phyloP scores from a whole-genome alignment of 495 filamentous ascomycete genomes.

The Cladorrhinum samala region DNA sequence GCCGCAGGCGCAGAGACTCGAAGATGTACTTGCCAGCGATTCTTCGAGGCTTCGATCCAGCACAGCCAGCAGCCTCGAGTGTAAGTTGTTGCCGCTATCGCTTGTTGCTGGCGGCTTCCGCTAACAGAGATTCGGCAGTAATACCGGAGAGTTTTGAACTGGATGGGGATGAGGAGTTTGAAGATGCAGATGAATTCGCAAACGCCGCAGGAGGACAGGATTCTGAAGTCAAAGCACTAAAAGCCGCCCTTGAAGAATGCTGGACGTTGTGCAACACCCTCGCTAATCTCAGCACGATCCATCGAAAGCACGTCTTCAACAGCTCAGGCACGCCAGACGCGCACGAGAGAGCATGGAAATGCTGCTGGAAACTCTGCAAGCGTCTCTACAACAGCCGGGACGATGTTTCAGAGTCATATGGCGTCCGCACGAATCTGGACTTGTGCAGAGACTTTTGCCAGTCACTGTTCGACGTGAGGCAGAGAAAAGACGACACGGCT shows the following conservation, averaged over 20 bases:
- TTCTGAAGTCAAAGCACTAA: constrained; percentile 63
- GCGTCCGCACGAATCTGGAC: constrained; percentile 72
- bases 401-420: constrained; percentile 59
- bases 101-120: too few relatives aligned
- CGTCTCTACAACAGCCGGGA: constrained; percentile 76
- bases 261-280: constrained; percentile 93
- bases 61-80: constrained; percentile 63
- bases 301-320: constrained; percentile 71
- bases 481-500: constrained; percentile 63
- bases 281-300: constrained; percentile 75
- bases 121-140: constrained; percentile 25
- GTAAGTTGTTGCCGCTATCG: too few relatives aligned
- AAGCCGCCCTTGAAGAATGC: constrained; percentile 75
- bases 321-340: constrained; percentile 61
- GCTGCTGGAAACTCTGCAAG: constrained; percentile 86
- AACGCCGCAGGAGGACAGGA: constrained; percentile 44
- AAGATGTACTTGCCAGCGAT: constrained; percentile 48
- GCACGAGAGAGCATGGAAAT: constrained; percentile 83
- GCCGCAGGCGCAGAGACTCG: constrained; percentile 74
- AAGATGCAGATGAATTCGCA: constrained; percentile 38
- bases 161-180: constrained; percentile 36
- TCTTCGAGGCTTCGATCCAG: constrained; percentile 38
- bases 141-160: constrained; percentile 44
- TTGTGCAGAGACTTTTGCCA: constrained; percentile 90
- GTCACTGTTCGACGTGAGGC: constrained; percentile 75